Evolutionary conservation across 2,329 filamentous ascomycete genomes (phyloP), one percentile per base, ranked within the genome.

Genomic region (Fusarium sp.): DNA sequence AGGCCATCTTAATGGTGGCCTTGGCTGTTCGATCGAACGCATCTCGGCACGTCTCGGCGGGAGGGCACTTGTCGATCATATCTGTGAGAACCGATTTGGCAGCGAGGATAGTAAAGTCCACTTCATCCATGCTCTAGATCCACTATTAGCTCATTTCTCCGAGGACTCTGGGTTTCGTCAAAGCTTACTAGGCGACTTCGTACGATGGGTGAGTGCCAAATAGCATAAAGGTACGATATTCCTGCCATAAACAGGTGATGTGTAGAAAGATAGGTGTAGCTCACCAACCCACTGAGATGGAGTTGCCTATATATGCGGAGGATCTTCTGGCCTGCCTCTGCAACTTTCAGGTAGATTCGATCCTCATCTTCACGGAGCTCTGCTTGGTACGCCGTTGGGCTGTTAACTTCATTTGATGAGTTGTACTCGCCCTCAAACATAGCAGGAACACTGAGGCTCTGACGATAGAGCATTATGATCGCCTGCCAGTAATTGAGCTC

Each of bases 401-500:
- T 90, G 75, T 91, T 88, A 36, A 92, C 89, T 75, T 92, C 90
- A 66, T 88, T 88, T 9, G 89, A 88, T 4, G 89, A 89, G 75
- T 90, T 88, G 75, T 91, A 91, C 82, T 98, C 95, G 60, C 91
- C 91, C 60, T 95, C 94, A 65, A 98, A 91, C 78, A 95, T 91
- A 44, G 92, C 90, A 2, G 95, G 95, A 24, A 97, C 93, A 54
- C 93, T 92, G 69, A 97, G 83, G 81, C 95, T 96, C 81, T 97
- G 95, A 61, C 95, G 88, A 81, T 98, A 98, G 26, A 98, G 88
- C 92, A 98, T 95, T 74, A 98, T 97, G 68, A 98, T 91, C 7
- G 95, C 94, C 81, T 98, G 95, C 95, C 95, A 98, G 82, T 98
- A 98, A 81, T 98, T 98, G 68, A 98, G 87, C 77, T 98, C 94